phyloP scores from a whole-genome alignment of 2,329 filamentous ascomycete genomes.

The Phialophora macrospora region DNA sequence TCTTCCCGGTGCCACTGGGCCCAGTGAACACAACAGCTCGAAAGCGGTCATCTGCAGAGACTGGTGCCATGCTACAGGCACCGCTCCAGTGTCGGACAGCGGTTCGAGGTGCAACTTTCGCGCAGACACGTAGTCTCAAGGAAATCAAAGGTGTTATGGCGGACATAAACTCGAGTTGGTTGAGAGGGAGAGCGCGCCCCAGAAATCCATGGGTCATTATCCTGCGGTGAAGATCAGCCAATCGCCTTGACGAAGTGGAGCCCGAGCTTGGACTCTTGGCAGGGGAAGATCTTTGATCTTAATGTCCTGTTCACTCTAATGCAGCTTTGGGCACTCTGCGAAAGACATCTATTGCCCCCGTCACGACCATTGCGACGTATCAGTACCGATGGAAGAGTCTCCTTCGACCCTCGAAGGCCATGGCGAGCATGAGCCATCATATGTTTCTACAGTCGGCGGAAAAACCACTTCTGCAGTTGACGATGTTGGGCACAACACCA shows the following conservation, averaged over 20 bases:
- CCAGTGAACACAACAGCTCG: constrained; percentile 51
- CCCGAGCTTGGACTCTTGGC: constrained; percentile 22
- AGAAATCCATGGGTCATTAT: background rate
- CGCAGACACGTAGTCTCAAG: background rate
- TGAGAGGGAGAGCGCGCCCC: background rate
- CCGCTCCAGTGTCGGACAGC: background rate
- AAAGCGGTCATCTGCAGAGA: constrained; percentile 9
- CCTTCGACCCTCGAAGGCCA: constrained; percentile 1
- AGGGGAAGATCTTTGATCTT: constrained; percentile 13
- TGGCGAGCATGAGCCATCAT: constrained; percentile 5
- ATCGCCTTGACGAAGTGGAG: constrained; percentile 12
- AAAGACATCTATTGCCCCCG: constrained; percentile 23
- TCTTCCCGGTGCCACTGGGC: constrained; percentile 51
- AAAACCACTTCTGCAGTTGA: background rate
- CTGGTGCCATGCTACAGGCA: constrained; percentile 29
- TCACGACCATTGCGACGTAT: background rate
- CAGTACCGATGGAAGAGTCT: constrained; percentile 14
- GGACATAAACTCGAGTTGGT: background rate
- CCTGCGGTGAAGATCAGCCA: constrained; percentile 6
- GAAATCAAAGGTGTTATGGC: background rate
- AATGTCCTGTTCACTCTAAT: constrained; percentile 23
- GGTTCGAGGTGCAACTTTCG: background rate
- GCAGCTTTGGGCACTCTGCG: constrained; percentile 2
- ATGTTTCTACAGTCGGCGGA: constrained; percentile 1
- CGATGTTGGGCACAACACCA: background rate